These are phyloP conservation scores for Aspergillus ibericus DNA, from an alignment of 2,329 filamentous ascomycete genomes.

Conservation along the genomic window DNA sequence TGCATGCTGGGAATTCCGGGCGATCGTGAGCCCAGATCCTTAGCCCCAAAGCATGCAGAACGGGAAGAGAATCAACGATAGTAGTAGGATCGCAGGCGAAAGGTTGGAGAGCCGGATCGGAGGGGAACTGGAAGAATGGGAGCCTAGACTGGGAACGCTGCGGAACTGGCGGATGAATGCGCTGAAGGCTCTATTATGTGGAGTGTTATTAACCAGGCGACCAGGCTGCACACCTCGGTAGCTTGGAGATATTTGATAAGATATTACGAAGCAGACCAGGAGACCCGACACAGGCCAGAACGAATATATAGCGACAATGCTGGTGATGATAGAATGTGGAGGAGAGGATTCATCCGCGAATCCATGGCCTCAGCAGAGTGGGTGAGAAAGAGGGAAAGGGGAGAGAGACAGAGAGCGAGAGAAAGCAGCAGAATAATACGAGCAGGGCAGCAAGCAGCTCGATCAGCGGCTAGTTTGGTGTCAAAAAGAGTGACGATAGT, in stretches of 20 bases:
- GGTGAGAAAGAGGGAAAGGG: not conserved
- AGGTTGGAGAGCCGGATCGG: not conserved
- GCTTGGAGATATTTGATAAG: not conserved
- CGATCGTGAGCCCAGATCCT: slow-evolving; percentile 8
- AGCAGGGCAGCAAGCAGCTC: not conserved
- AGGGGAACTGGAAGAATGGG: not conserved
- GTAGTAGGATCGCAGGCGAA: not conserved
- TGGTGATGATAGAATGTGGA: not conserved
- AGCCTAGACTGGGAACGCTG: slow-evolving; percentile 2
- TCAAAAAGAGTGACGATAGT: slow-evolving; percentile 5
- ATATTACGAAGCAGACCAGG: not conserved
- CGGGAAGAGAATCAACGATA: not conserved
- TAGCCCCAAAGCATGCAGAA: slow-evolving; percentile 12
- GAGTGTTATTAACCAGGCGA: not conserved
- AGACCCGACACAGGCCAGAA: not conserved
- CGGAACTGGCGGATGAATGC: slow-evolving; percentile 8
- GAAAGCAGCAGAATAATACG: not conserved
- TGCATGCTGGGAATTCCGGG: slow-evolving; percentile 20
- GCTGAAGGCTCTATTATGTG: not conserved
- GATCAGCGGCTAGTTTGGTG: slow-evolving; percentile 4
- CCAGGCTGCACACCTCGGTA: not conserved
- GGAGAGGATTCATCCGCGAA: not conserved
- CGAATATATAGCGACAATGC: not conserved
- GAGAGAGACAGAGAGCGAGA: not conserved
- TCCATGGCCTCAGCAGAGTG: not conserved